phyloP scores from a whole-genome alignment of 352 stramenopile species.

The Phytophthora sp. region DNA sequence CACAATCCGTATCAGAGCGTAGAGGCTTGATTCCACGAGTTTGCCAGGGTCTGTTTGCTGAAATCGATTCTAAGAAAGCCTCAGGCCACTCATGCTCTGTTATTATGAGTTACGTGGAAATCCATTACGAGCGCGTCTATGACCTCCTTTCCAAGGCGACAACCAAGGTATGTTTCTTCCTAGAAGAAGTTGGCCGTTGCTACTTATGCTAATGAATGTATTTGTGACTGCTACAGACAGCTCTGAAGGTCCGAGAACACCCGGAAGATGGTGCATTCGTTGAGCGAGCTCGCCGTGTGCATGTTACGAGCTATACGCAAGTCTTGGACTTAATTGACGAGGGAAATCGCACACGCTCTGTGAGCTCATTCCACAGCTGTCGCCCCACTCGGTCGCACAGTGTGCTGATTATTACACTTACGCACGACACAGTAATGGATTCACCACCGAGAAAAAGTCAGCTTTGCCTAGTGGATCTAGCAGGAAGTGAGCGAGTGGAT shows the following conservation, averaged over 20 bases:
- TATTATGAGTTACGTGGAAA: constrained; percentile 83
- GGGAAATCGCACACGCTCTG: constrained; percentile 62
- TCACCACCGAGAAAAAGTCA: constrained; percentile 54
- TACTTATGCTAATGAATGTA: background rate
- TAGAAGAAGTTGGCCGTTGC: too few species aligned
- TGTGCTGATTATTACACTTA: constrained; percentile 68
- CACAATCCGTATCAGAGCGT: background rate
- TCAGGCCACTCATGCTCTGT: constrained; percentile 31
- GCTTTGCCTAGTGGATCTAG: constrained; percentile 77
- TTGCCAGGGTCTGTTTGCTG: constrained; percentile 65
- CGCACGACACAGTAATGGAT: constrained; percentile 26
- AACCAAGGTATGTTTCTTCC: constrained; percentile 45
- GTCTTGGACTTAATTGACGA: constrained; percentile 65
- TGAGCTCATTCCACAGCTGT: constrained; percentile 46
- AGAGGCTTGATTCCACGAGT: constrained; percentile 68
- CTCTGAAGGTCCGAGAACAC: constrained; percentile 79
- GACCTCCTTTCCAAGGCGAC: constrained; percentile 52
- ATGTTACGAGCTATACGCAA: constrained; percentile 56
- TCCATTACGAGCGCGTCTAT: constrained; percentile 82
- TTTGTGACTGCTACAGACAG: constrained; percentile 30
- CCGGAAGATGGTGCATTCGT: constrained; percentile 71
- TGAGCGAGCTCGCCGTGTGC: constrained; percentile 56
- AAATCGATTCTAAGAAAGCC: constrained; percentile 37
- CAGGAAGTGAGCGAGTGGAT: constrained; percentile 69
- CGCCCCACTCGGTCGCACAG: constrained; percentile 68